phyloP scores from a whole-genome alignment of 306 rosid species.

The Acacia crassicarpa region DNA sequence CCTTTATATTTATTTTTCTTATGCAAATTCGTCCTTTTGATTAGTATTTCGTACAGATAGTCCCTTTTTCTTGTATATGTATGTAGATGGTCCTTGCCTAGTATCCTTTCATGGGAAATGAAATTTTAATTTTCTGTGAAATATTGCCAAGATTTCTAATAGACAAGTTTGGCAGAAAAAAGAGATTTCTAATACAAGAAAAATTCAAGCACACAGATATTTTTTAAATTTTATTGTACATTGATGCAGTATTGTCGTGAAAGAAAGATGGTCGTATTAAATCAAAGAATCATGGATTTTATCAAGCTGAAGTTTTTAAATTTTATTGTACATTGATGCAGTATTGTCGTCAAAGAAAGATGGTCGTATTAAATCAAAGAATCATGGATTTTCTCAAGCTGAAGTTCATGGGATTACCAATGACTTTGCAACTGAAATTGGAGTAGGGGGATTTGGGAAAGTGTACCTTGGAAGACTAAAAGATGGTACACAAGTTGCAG shows the following conservation, averaged over 20 bases:
- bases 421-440: constrained; percentile 40
- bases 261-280: neutral
- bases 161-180: too few relatives aligned
- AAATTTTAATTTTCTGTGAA: neutral
- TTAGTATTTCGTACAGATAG: neutral
- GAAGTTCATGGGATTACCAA: constrained; percentile 44
- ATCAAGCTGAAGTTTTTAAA: constrained; percentile 30
- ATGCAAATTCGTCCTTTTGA: neutral
- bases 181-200: neutral
- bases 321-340: neutral
- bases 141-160: neutral
- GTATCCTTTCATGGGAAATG: neutral
- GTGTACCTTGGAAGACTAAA: constrained; percentile 38
- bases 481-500: constrained; percentile 40
- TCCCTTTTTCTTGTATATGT: neutral
- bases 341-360: neutral
- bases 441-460: constrained; percentile 57
- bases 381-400: constrained; percentile 23
- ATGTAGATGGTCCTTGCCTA: too few relatives aligned
- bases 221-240: neutral
- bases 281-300: constrained; percentile 26
- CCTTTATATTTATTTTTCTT: neutral
- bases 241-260: neutral
- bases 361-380: constrained; percentile 2
- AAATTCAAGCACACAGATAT: neutral